Conservation (phyloP, 176 grass and related monocot genomes). For the Oryza nivara region DNA sequence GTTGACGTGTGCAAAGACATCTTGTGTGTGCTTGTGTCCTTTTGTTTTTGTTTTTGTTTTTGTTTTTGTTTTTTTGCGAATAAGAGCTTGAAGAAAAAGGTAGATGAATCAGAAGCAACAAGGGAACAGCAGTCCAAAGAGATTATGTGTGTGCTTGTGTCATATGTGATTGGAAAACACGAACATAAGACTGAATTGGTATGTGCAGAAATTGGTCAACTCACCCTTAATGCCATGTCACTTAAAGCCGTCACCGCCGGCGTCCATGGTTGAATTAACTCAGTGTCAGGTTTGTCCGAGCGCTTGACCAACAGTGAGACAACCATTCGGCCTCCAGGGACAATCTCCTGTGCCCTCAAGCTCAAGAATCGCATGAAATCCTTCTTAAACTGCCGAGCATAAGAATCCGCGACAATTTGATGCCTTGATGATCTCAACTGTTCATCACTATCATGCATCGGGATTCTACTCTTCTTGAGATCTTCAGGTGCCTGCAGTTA, state of each 20-base stretch:
- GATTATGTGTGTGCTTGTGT: background rate
- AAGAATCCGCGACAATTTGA: background rate
- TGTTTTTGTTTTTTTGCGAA: too few relatives aligned
- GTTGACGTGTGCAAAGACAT: too few relatives aligned
- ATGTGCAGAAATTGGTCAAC: background rate
- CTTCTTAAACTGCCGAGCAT: slow-evolving; percentile 9
- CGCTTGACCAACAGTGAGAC: background rate
- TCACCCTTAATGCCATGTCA: slow-evolving; percentile 4
- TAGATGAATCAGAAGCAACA: too few relatives aligned
- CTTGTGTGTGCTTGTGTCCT: too few relatives aligned
- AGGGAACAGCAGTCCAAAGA: too few relatives aligned
- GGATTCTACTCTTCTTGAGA: background rate
- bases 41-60: too few relatives aligned
- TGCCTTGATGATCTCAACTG: background rate
- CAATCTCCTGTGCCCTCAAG: slow-evolving; percentile 26
- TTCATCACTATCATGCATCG: background rate
- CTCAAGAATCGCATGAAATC: slow-evolving; percentile 20
- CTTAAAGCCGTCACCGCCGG: background rate
- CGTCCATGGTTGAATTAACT: background rate
- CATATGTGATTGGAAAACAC: background rate
- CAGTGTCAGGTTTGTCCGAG: background rate
- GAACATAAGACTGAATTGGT: background rate
- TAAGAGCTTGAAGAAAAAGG: too few relatives aligned
- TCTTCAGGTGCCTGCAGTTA: slow-evolving; percentile 18
- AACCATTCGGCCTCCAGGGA: slow-evolving; percentile 10